Evolutionary conservation across 352 stramenopile species (phyloP), one percentile per base, ranked within the genome.

Genomic region (Globisporangium nodosum): DNA sequence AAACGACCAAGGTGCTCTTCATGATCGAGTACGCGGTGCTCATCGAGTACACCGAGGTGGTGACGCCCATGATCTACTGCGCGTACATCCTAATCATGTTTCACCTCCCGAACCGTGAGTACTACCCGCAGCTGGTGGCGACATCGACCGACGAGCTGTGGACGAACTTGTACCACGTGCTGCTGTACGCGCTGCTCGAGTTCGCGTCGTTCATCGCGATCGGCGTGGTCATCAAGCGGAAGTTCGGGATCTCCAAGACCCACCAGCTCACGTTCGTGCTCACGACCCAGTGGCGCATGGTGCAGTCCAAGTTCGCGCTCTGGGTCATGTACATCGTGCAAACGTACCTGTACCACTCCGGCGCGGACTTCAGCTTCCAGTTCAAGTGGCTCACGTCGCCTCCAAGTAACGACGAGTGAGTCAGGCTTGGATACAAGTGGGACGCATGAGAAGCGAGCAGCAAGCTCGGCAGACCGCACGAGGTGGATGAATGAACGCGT

Each of bases 251-350:
- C 0, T 70, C 66, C 7, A 37, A 52, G 3, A 68, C 61, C 7
- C 31, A 35, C 1, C 53, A 58, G 40, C 16, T 35, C 24, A 24
- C 52, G 55, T 50, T 49, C 43, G 43, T 24, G 3, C 35, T 74
- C 1, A 68, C 66, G 12, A 40, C 52, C 1, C 61, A 9, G 16
- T 20, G 61, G 56, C n/a, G n/a, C 2, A 63, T 62, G 43, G 66
- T 73, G 18, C 61, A 73, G n/a, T 60, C 58, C 1, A 66, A 69
- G 40, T 64, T 73, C 31, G 56, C 18, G 37, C 20, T 72, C 3
- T 69, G 57, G 57, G 58, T 69, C 40, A 9, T 66, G 8, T 40
- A 61, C 1, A 47, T 60, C n/a, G 46, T 48, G 0, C 31, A 53
- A n/a, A 48, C 18, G 12, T 53, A 53, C n/a, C 24, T 60, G 18